phyloP scores from a whole-genome alignment of 768 basidiomycete genomes.

The Leucocoprinus sp. region DNA sequence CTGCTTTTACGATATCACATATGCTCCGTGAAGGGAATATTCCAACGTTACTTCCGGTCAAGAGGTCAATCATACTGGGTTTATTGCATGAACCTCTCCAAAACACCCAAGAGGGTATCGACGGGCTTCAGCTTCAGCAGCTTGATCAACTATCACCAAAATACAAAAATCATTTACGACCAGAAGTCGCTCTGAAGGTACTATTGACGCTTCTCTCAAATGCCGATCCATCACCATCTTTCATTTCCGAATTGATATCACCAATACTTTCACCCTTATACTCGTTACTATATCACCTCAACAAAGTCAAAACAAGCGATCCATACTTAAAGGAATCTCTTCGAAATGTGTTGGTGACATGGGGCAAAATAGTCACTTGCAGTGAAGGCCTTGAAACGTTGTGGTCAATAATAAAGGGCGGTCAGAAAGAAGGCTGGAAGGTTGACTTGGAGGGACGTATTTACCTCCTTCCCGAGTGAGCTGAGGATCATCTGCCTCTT shows the following conservation, averaged over 20 bases:
- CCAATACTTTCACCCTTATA: slow-evolving; percentile 66
- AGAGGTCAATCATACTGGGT: slow-evolving; percentile 32
- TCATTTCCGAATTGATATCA: slow-evolving; percentile 55
- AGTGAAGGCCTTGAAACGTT: slow-evolving; percentile 46
- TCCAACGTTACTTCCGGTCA: slow-evolving; percentile 19
- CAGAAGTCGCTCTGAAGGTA: slow-evolving; percentile 37
- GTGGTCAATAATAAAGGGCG: slow-evolving; percentile 47
- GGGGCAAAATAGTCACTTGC: slow-evolving; percentile 59
- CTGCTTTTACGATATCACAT: slow-evolving; percentile 61
- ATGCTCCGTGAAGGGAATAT: slow-evolving; percentile 38
- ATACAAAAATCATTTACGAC: slow-evolving; percentile 15
- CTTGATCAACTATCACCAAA: slow-evolving; percentile 1
- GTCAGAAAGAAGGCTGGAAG: slow-evolving; percentile 46
- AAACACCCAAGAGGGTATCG: not conserved
- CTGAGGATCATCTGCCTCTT: slow-evolving; percentile 4
- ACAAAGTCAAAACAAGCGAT: slow-evolving; percentile 50
- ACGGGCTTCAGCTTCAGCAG: not conserved
- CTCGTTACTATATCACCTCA: slow-evolving; percentile 48
- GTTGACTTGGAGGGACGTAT: slow-evolving; percentile 48
- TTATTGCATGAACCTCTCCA: slow-evolving; percentile 50
- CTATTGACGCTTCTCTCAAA: slow-evolving; percentile 58
- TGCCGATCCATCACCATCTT: slow-evolving; percentile 67
- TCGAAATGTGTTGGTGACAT: slow-evolving; percentile 55
- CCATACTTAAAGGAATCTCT: slow-evolving; percentile 54
- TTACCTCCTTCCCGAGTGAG: slow-evolving; percentile 35